These are phyloP conservation scores for Fusarium pseudonygamai DNA, from an alignment of 2,329 filamentous ascomycete species.

Conservation along the genomic window DNA sequence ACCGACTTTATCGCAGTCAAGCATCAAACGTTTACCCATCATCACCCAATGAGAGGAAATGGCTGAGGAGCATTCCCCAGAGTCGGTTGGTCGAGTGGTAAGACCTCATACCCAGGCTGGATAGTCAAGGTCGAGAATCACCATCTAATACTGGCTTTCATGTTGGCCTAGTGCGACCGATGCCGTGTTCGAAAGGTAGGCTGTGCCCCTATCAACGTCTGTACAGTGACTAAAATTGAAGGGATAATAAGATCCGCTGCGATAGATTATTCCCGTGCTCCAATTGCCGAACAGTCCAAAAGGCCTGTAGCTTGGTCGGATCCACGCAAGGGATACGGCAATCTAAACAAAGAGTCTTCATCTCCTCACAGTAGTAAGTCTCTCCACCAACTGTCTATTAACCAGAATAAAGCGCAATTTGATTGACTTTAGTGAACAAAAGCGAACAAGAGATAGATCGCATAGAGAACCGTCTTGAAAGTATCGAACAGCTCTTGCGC, in stretches of 20 bases:
- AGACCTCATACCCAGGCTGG: background rate
- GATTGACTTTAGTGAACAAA: background rate
- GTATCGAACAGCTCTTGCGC: background rate
- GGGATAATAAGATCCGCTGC: background rate
- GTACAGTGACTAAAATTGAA: background rate
- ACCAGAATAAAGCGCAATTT: too few relatives aligned
- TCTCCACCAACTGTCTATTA: accelerated
- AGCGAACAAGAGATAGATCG: background rate
- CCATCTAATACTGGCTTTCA: background rate
- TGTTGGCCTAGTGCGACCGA: background rate
- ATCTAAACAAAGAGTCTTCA: background rate
- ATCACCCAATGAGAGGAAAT: background rate
- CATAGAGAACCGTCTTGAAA: background rate
- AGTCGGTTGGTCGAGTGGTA: background rate
- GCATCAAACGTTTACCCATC: background rate
- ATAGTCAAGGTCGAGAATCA: accelerated
- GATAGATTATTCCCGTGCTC: background rate
- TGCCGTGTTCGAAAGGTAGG: background rate
- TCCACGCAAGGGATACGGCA: background rate
- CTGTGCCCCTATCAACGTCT: accelerated
- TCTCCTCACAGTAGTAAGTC: background rate
- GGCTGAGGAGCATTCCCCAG: background rate
- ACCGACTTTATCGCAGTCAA: background rate
- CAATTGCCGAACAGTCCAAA: background rate
- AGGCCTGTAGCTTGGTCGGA: background rate